Evolutionary conservation across 2,329 filamentous ascomycete genomes (phyloP).

Genomic region (Colletotrichum musae): DNA sequence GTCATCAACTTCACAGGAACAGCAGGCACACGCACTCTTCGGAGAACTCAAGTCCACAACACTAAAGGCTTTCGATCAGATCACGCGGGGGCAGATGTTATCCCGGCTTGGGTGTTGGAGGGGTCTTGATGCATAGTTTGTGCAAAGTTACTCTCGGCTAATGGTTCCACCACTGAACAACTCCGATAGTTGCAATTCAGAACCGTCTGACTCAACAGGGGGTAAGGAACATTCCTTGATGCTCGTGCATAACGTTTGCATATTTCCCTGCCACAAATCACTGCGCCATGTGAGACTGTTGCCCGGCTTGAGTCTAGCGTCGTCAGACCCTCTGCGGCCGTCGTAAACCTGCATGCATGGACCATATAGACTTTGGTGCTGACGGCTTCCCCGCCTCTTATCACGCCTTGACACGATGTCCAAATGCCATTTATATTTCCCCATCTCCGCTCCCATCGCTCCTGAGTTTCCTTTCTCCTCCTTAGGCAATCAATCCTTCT

Average conservation of each 20-base stretch:
- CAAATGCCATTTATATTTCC: slow-evolving; percentile 17
- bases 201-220: not conserved
- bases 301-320: slow-evolving; percentile 1
- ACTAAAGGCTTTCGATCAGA: slow-evolving; percentile 12
- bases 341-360: slow-evolving; percentile 17
- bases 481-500: slow-evolving; percentile 11
- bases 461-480: not conserved
- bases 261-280: not conserved
- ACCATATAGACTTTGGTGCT: too few relatives aligned
- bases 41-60: not conserved
- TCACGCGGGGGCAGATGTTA: slow-evolving; percentile 21
- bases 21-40: not conserved
- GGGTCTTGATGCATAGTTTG: slow-evolving; percentile 31
- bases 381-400: not conserved
- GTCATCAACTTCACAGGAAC: slow-evolving; percentile 13
- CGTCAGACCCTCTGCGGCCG: slow-evolving; percentile 7
- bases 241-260: too few relatives aligned
- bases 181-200: not conserved
- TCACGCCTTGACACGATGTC: not conserved
- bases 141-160: not conserved
- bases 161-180: not conserved
- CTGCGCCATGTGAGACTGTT: slow-evolving; percentile 4
- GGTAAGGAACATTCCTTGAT: too few relatives aligned
- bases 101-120: slow-evolving; percentile 7
- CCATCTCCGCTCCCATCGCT: not conserved